Base-by-base conservation (phyloP, 768 basidiomycete genomes). In the Russula brevipes region DNA sequence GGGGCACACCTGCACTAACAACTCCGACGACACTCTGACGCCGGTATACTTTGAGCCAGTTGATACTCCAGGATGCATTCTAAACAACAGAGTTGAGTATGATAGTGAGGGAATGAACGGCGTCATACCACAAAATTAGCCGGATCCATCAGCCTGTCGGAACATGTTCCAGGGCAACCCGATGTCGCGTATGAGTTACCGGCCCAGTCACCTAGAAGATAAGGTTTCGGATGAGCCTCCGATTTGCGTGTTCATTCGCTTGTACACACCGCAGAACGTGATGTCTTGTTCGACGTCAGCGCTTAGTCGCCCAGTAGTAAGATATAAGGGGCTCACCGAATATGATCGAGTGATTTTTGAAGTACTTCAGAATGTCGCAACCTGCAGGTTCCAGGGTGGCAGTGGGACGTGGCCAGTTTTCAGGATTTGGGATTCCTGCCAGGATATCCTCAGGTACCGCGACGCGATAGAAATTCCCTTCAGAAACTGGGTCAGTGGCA, bases 31-130 rank as follows among this genome's bases (percentile, higher is more conserved):
- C 45, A 44, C 31, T 51, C 46, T 68, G 67, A 35, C 61, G 57
- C 5, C 67, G 65, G 73, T 89, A 92, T 24, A 91, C 86, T 70
- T 89, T 88, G 47, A 92, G 76, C 5, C 78, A 83, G 70, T 91
- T 91, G 69, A 92, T 91, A 65, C 80, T 83, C 89, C 90, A 91
- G 0, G 85, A 81, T 0, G 89, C 88, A 72, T 90, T 90, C 89
- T 91, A 54, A 2, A 7, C 39, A 36, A 63, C 55, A 49, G 19
- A 31, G 35, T 30, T 45, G 5, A 41, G 38, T 17, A 55, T 44
- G 47, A 57, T 33, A 36, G 44, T 41, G 36, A 61, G 54, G 19
- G 50, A 19, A 35, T 30, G n/a, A 50, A 30, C 16, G 49, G 30
- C 14, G 17, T 73, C 85, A 55, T 74, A 85, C 89, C 70, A 80